Percentiles rank a stretch among this genome's conserved stretches.
These are phyloP conservation scores for Colletotrichum chrysophilum DNA, from an alignment of 2,329 filamentous ascomycete species.

Conservation along the genomic window DNA sequence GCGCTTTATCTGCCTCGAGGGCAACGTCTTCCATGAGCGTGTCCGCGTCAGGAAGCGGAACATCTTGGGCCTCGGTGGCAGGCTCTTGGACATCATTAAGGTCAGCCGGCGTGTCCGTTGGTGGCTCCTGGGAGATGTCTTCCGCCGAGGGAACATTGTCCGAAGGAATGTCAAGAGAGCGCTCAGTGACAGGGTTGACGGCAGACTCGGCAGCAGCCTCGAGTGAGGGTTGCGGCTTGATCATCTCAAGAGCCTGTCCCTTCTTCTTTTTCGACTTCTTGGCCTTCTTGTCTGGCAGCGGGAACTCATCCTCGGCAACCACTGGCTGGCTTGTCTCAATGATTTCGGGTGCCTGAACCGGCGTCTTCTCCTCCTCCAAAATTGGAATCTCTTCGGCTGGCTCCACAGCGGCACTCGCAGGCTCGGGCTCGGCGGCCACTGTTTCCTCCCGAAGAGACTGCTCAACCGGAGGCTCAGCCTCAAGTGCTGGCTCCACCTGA, in stretches of 20 bases:
- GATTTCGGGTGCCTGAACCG: neutral
- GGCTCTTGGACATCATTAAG: neutral
- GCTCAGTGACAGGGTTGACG: neutral
- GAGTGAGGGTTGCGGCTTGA: constrained; percentile 22
- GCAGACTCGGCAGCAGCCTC: constrained; percentile 6
- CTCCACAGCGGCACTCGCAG: neutral
- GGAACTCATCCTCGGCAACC: neutral
- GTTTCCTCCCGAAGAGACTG: neutral
- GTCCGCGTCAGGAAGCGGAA: neutral
- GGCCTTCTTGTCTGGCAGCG: neutral
- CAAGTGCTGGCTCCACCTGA: neutral
- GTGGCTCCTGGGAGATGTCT: neutral
- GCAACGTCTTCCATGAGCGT: neutral
- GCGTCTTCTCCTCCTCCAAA: neutral
- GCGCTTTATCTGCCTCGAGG: neutral
- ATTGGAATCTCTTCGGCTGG: neutral
- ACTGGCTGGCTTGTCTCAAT: neutral
- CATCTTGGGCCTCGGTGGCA: neutral
- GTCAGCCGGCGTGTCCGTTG: neutral
- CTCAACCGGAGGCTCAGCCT: neutral
- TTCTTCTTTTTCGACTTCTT: constrained; percentile 6
- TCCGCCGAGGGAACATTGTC: neutral
- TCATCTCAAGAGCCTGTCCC: neutral
- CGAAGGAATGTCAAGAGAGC: neutral
- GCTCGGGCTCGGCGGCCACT: neutral